Base-by-base conservation (phyloP, 441 rosid genomes). In the Gossypium davidsonii region DNA sequence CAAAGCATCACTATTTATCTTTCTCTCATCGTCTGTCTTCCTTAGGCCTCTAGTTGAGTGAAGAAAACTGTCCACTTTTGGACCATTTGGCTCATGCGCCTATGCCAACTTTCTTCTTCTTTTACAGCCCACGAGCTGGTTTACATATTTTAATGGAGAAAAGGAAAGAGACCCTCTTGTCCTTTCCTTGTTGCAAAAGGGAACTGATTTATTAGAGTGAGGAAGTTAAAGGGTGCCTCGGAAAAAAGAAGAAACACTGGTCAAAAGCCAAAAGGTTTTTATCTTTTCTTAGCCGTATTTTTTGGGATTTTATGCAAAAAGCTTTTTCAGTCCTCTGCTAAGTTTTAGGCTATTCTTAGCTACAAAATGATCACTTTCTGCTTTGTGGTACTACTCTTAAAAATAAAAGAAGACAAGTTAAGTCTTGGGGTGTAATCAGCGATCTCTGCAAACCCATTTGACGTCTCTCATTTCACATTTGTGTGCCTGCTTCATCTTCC, bases 121-220 rank as follows among this genome's bases (percentile, higher is more conserved):
- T 58, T 73, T 79, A 70, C 79, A 80, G 80, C 79, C 86, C 83
- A 83, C 82, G 78, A 76, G 60, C 83, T 83, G 52, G 51, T 76
- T 77, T 77, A 8, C 79, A 48, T 81, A 81, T 82, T 86, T 86
- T 84, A 51, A 82, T 79, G 83, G 55, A 73, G 78, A 83, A 73
- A 79, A 78, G 57, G 15, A 79, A 83, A 80, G 75, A 68, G 26
- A 48, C 62, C 21, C 73, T 64, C 66, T 42, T 42, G 3, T 42
- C 48, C 48, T 42, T 42, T 10, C 48, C 69, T 79, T 75, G 48
- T 77, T 67, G 51, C 63, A 68, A 83, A 85, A 82, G 85, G 63
- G 37, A 48, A 18, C 74, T 68, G 83, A 69, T 83, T 75, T 83
- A 67, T 48, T 77, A 66, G 70, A 57, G 57, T 18, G 58, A 73